Conservation (phyloP, 2,329 filamentous ascomycete genomes). For the Fusarium scirpi region DNA sequence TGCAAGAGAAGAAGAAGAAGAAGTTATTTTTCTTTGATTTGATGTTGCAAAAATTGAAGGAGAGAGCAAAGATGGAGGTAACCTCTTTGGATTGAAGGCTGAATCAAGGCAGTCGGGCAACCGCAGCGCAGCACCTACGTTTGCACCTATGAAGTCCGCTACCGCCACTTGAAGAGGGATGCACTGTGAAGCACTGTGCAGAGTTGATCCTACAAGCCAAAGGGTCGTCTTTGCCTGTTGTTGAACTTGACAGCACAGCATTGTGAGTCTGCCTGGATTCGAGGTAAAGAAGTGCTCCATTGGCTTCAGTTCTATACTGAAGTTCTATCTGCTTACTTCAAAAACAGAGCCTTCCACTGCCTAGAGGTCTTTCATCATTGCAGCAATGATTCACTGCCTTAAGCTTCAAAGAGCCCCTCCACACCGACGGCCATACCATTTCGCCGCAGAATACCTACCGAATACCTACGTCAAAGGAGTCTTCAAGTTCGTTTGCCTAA, state of each 20-base stretch:
- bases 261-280: not conserved
- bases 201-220: not conserved
- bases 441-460: not conserved
- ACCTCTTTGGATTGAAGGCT: constrained; percentile 16
- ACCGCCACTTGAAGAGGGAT: constrained; percentile 30
- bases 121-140: not conserved
- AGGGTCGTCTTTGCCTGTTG: not conserved
- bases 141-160: constrained; percentile 19
- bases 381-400: constrained; percentile 17
- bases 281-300: not conserved
- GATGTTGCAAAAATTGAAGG: not conserved
- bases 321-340: not conserved
- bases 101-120: constrained; percentile 14
- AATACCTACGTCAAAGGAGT: not conserved
- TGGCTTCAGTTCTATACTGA: not conserved
- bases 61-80: constrained; percentile 1
- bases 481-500: not conserved
- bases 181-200: constrained; percentile 29
- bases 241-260: not conserved
- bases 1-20: not conserved
- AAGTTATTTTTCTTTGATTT: constrained; percentile 6
- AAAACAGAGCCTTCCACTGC: not conserved
- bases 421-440: constrained; percentile 22
- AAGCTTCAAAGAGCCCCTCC: constrained; percentile 18
- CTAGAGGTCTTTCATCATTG: not conserved